These are phyloP conservation scores for Ramularia endophylla DNA, from an alignment of 2,329 filamentous ascomycete species.

Conservation along the genomic window DNA sequence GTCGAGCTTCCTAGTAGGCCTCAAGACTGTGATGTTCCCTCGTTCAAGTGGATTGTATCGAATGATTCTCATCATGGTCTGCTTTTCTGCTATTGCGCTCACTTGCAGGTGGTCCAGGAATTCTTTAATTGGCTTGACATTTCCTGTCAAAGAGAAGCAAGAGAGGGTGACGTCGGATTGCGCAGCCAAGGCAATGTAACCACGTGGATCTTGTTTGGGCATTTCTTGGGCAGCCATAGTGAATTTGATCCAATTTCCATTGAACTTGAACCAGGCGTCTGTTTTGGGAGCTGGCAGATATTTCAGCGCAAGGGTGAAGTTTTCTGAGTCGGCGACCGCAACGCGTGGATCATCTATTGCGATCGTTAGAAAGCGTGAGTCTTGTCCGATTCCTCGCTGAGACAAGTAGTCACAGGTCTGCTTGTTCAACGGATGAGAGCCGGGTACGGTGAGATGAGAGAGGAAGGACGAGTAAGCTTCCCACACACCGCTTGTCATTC, in stretches of 20 bases:
- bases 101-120: conserved; percentile 43
- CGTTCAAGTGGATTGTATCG: too few relatives aligned
- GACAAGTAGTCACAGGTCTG: conserved; percentile 36
- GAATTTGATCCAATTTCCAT: background rate
- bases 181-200: background rate
- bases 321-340: too few relatives aligned
- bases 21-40: too few relatives aligned
- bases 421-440: conserved; percentile 34
- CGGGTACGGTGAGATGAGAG: conserved; percentile 35
- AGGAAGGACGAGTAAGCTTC: conserved; percentile 33
- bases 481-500: conserved; percentile 1
- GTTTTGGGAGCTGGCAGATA: background rate
- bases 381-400: background rate
- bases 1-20: conserved; percentile 63
- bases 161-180: conserved; percentile 13
- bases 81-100: conserved; percentile 29
- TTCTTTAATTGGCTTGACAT: conserved; percentile 29
- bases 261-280: background rate
- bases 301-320: background rate
- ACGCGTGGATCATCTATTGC: background rate
- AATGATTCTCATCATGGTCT: conserved; percentile 18
- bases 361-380: background rate
- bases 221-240: background rate
- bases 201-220: background rate
- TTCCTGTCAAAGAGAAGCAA: conserved; percentile 18